Percentiles rank a stretch among this genome's conserved stretches.
Evolutionary conservation across 2,329 filamentous ascomycete genomes (phyloP).

Genomic region (Nothophaeocryptopus gaeumannii): DNA sequence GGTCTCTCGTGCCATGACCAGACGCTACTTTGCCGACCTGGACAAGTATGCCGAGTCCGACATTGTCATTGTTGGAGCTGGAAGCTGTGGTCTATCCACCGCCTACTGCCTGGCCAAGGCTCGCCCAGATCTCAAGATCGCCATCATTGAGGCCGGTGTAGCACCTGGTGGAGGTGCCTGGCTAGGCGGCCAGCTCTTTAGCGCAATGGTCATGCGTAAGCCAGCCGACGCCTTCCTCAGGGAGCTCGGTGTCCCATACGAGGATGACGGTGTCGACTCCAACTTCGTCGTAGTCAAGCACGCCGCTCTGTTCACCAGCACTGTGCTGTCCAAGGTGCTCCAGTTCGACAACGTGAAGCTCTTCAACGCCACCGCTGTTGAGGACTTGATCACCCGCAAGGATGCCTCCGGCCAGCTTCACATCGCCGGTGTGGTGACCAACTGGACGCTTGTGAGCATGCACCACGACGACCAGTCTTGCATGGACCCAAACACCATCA

Average conservation of each 20-base stretch:
- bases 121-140: conserved; percentile 86
- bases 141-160: conserved; percentile 83
- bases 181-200: conserved; percentile 92
- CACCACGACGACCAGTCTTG: conserved; percentile 63
- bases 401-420: conserved; percentile 56
- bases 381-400: conserved; percentile 84
- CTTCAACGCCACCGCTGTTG: conserved; percentile 90
- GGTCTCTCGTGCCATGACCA: conserved; percentile 86
- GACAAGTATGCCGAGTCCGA: conserved; percentile 88
- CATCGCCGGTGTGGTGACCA: conserved; percentile 86
- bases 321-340: conserved; percentile 78
- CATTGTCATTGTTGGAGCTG: conserved; percentile 88
- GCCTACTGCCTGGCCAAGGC: conserved; percentile 81
- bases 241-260: conserved; percentile 78
- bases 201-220: conserved; percentile 92
- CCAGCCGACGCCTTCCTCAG: conserved; percentile 80
- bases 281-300: conserved; percentile 92
- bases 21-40: conserved; percentile 87
- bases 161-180: conserved; percentile 86
- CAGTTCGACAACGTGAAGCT: conserved; percentile 89
- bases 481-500: conserved; percentile 98
- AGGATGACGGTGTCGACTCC: conserved; percentile 65
- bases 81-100: conserved; percentile 79
- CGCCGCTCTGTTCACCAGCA: conserved; percentile 87
- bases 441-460: conserved; percentile 85